phyloP scores from a whole-genome alignment of 495 filamentous ascomycete genomes.

The Hypoxylon crocopeplum region DNA sequence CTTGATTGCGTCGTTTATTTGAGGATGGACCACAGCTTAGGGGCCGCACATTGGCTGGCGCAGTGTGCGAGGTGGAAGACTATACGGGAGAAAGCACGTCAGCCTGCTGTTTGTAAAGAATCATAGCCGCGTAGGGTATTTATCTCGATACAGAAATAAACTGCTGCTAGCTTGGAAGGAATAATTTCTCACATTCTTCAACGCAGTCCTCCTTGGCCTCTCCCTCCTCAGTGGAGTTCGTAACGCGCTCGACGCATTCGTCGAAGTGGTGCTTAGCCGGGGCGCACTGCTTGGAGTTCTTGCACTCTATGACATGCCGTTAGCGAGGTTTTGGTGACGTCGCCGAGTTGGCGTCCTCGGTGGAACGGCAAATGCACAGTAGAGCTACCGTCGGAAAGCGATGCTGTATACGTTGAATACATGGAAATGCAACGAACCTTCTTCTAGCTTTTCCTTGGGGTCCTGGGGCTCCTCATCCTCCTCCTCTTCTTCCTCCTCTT shows the following conservation, averaged over 20 bases:
- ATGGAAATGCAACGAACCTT: constrained; percentile 63
- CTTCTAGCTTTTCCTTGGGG: constrained; percentile 84
- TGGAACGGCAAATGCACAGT: background rate
- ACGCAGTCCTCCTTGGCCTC: constrained; percentile 90
- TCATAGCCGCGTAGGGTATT: background rate
- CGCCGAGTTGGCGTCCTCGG: background rate
- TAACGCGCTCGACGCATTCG: constrained; percentile 95
- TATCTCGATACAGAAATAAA: background rate
- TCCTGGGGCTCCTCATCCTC: constrained; percentile 92
- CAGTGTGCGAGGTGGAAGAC: constrained; percentile 99
- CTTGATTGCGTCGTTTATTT: constrained; percentile 66
- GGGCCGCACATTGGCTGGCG: constrained; percentile 87
- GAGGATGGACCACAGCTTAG: constrained; percentile 89
- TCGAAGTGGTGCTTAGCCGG: constrained; percentile 96
- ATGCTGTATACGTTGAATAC: constrained; percentile 45
- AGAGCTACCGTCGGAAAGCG: background rate
- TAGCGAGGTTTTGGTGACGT: constrained; percentile 28
- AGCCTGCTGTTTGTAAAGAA: constrained; percentile 16
- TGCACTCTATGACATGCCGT: constrained; percentile 72
- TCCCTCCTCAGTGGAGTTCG: constrained; percentile 64
- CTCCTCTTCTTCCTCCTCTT: constrained; percentile 81
- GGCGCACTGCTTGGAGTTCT: constrained; percentile 80
- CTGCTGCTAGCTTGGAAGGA: background rate
- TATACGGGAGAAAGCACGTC: constrained; percentile 45
- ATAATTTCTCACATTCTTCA: constrained; percentile 95